Evolutionary conservation across 2,329 filamentous ascomycete genomes (phyloP).

Genomic region (Aspergillus flavus): DNA sequence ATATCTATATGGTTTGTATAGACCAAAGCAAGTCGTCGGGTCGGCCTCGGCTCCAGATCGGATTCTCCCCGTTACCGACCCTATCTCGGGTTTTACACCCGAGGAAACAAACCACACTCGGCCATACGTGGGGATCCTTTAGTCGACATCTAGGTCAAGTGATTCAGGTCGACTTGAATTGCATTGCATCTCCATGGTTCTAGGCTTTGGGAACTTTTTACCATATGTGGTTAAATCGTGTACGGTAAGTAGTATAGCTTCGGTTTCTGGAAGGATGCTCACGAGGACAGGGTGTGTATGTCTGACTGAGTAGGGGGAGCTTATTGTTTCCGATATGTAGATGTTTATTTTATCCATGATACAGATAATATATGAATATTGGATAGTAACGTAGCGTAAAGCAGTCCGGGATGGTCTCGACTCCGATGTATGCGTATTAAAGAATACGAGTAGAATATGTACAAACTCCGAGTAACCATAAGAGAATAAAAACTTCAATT

Average conservation of each 20-base stretch:
- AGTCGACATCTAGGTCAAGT: background rate
- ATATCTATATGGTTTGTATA: background rate
- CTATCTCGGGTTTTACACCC: background rate
- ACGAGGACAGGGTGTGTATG: background rate
- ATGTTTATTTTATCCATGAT: background rate
- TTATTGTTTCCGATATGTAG: rapidly evolving
- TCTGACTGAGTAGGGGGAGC: background rate
- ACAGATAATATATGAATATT: background rate
- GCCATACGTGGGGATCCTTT: background rate
- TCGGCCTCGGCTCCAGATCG: background rate
- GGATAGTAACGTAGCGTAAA: no score
- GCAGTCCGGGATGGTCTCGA: no score
- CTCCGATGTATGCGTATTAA: no score
- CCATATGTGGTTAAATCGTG: no score
- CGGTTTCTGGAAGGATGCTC: background rate
- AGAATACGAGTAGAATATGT: no score
- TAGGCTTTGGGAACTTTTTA: background rate
- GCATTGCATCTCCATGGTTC: background rate
- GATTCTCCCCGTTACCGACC: background rate
- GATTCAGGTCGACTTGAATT: background rate
- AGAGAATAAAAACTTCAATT: no score
- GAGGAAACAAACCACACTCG: background rate
- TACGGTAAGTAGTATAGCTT: background rate
- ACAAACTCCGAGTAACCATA: no score
- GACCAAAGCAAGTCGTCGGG: background rate